Conservation (phyloP, 2,329 filamentous ascomycete species). For the Pleurostoma richardsiae region DNA sequence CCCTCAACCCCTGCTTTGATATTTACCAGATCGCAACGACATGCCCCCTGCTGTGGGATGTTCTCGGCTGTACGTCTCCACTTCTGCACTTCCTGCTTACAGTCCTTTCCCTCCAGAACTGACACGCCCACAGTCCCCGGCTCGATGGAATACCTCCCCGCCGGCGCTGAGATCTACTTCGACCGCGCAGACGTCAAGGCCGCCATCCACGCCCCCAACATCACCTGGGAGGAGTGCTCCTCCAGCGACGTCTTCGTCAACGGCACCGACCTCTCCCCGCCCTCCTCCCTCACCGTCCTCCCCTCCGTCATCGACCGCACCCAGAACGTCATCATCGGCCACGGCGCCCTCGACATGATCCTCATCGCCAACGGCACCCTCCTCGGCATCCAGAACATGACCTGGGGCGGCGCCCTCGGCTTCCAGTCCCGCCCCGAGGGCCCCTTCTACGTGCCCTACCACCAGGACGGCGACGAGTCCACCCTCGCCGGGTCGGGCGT, state of each 20-base stretch:
- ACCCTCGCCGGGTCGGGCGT: slow-evolving; percentile 58
- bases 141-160: slow-evolving; percentile 57
- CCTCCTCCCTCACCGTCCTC: slow-evolving; percentile 26
- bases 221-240: slow-evolving; percentile 53
- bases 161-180: slow-evolving; percentile 61
- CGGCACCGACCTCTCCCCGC: slow-evolving; percentile 16
- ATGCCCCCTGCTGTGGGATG: slow-evolving; percentile 66
- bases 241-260: slow-evolving; percentile 28
- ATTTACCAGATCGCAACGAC: slow-evolving; percentile 68
- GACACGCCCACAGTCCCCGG: slow-evolving; percentile 44
- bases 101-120: neutral
- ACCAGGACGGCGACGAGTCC: slow-evolving; percentile 32
- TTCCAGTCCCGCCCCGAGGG: slow-evolving; percentile 55
- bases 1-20: slow-evolving; percentile 74
- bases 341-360: slow-evolving; percentile 64
- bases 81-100: neutral
- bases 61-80: slow-evolving; percentile 44
- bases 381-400: slow-evolving; percentile 71
- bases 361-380: slow-evolving; percentile 62
- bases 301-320: slow-evolving; percentile 67
- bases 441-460: slow-evolving; percentile 63
- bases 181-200: slow-evolving; percentile 64
- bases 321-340: slow-evolving; percentile 64
- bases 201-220: slow-evolving; percentile 20
- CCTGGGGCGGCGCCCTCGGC: slow-evolving; percentile 63